Evolutionary conservation across 2,329 filamentous ascomycete species (phyloP), one percentile per base, ranked within the genome.

Genomic region (Alternaria panax): DNA sequence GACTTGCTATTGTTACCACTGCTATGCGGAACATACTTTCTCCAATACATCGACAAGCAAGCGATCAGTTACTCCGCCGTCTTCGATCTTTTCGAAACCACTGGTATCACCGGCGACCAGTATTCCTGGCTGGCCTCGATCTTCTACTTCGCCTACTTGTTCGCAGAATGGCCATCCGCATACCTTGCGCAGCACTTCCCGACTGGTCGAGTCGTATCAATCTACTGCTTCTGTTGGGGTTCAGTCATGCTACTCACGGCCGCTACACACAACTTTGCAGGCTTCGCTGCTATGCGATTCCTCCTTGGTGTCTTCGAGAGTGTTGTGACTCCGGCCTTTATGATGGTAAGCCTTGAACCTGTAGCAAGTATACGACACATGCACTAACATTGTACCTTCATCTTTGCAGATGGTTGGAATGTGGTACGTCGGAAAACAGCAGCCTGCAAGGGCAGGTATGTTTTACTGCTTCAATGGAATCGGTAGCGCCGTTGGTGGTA

Each of bases 31-130:
- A 85, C 83, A 0, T 85, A 81, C 47, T 72, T 83, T 3, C 75
- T 87, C 6, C 85, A 87, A 62, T 86, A 84, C 60, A 83, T 86
- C 65, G 84, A 86, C 71, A 87, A 87, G 72, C 81, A 83, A 60
- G 82, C 84, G 0, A 74, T 86, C 5, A 80, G 80, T 0, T 87
- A 86, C 67, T 80, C 82, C 0, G 84, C 85, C 2, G 83, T 87
- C 0, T 87, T 86, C 59, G 85, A 87, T 47, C 75, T 87, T 0
- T 82, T 86, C 60, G 72, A 75, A 12, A 80, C 80, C 22, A 85
- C 84, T 0, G 74, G 79, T 18, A 85, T 86, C 64, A 80, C 73
- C 1, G 70, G 76, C 14, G 75, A 76, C 1, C 74, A 86, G 51
- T 87, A 87, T 60, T 80, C 79, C 46, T 86, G 84, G 83, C 79